Evolutionary conservation across 108 stramenopile species (phyloP).

Genomic region (Schizochytrium sp.): DNA sequence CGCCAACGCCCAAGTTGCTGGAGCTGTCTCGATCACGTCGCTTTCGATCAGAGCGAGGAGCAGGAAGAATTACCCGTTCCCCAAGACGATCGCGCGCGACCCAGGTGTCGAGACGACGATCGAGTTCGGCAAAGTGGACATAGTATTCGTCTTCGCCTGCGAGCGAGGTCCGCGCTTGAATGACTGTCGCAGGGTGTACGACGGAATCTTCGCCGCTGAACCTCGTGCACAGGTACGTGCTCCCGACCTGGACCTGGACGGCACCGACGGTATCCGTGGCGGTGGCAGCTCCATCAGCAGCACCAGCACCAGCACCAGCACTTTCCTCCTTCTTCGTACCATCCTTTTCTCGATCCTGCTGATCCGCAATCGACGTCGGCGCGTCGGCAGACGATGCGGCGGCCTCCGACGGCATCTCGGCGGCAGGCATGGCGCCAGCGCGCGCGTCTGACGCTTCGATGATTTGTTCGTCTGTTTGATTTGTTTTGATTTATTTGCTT

Average conservation of each 20-base stretch:
- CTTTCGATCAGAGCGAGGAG: not conserved
- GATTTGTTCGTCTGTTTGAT: too few relatives aligned
- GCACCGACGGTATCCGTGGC: not conserved
- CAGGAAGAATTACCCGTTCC: not conserved
- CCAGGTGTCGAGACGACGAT: conserved; percentile 98
- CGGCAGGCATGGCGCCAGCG: too few relatives aligned
- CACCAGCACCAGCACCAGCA: too few relatives aligned
- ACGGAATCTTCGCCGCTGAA: not conserved
- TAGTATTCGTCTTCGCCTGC: conserved; percentile 58
- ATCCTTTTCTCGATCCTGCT: too few relatives aligned
- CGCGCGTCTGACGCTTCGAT: too few relatives aligned
- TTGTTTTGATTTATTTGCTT: too few relatives aligned
- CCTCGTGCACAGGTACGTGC: not conserved
- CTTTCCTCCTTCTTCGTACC: too few relatives aligned
- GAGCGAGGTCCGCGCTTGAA: not conserved
- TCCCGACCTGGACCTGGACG: not conserved
- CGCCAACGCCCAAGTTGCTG: not conserved
- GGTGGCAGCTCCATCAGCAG: too few relatives aligned
- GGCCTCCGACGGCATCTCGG: too few relatives aligned
- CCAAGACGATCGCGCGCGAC: conserved; percentile 29
- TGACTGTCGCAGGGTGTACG: not conserved
- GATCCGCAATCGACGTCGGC: too few relatives aligned
- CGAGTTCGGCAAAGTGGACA: conserved; percentile 90
- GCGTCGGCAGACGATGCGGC: too few relatives aligned
- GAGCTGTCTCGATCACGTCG: not conserved